phyloP scores from a whole-genome alignment of 257 asterid species.

The Ilex aquifolium region DNA sequence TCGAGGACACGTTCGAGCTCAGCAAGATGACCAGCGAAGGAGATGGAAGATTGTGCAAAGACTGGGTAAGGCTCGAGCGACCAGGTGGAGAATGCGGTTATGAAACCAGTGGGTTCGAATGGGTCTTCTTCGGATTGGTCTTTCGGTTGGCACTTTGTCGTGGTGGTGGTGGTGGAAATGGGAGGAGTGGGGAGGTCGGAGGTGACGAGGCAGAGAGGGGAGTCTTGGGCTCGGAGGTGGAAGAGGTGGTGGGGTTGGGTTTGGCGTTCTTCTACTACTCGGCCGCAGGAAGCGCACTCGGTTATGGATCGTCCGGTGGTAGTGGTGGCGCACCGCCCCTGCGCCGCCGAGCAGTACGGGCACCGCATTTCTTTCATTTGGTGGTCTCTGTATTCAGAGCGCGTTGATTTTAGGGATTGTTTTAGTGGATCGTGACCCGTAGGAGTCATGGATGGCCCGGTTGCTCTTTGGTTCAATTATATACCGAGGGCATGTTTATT shows the following conservation, averaged over 20 bases:
- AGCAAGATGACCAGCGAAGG: slow-evolving; percentile 89
- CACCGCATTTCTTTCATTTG: slow-evolving; percentile 52
- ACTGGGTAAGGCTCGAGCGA: slow-evolving; percentile 87
- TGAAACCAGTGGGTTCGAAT: slow-evolving; percentile 80
- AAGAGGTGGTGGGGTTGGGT: slow-evolving; percentile 90
- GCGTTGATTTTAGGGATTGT: too few species aligned
- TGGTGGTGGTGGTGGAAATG: slow-evolving; percentile 19
- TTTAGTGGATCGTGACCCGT: too few species aligned
- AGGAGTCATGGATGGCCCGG: too few species aligned
- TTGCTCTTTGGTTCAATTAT: too few species aligned
- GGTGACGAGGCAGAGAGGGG: slow-evolving; percentile 86
- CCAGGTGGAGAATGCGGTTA: slow-evolving; percentile 97
- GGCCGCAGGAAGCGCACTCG: slow-evolving; percentile 84
- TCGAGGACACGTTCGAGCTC: slow-evolving; percentile 94
- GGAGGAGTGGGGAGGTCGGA: slow-evolving; percentile 85
- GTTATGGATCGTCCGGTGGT: slow-evolving; percentile 63
- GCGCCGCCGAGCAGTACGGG: slow-evolving; percentile 78
- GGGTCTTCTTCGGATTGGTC: slow-evolving; percentile 54
- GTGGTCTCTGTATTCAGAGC: too few species aligned
- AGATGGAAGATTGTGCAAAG: slow-evolving; percentile 63
- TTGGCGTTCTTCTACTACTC: slow-evolving; percentile 80
- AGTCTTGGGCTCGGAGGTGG: slow-evolving; percentile 91
- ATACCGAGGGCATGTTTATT: too few species aligned
- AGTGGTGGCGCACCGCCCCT: slow-evolving; percentile 78
- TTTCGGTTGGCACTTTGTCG: slow-evolving; percentile 10